A percentile compares a stretch with the other conserved stretches of the same genome.
Conservation (phyloP, 495 filamentous ascomycete genomes). For the Gamarada debralockiae region DNA sequence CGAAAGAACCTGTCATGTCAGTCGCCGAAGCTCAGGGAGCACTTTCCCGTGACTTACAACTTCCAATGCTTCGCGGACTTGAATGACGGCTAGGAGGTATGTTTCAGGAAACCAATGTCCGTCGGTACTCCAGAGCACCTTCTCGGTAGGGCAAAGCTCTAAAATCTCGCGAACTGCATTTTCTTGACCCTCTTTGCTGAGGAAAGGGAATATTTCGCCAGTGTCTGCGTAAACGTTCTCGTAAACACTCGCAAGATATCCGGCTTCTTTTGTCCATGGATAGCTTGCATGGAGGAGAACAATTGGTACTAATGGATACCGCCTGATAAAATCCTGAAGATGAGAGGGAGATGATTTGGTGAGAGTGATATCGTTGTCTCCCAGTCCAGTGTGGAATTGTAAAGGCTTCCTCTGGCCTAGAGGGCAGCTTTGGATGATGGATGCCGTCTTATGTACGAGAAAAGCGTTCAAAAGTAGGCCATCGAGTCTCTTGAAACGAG, state of each 20-base stretch:
- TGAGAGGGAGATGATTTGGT: slow-evolving; percentile 69
- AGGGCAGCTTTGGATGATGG: slow-evolving; percentile 39
- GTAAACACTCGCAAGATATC: slow-evolving; percentile 77
- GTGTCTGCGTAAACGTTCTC: slow-evolving; percentile 83
- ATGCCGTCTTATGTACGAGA: slow-evolving; percentile 47
- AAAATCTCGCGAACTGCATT: slow-evolving; percentile 67
- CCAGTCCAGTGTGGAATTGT: slow-evolving; percentile 85
- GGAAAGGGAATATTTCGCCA: slow-evolving; percentile 79
- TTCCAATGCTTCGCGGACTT: slow-evolving; percentile 73
- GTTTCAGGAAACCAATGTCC: slow-evolving; percentile 83
- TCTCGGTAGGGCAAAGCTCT: slow-evolving; percentile 71
- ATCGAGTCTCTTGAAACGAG: slow-evolving; percentile 18
- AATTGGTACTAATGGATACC: slow-evolving; percentile 64
- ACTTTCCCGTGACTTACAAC: slow-evolving; percentile 36
- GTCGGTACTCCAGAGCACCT: slow-evolving; percentile 83
- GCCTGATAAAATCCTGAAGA: slow-evolving; percentile 68
- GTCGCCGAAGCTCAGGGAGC: not conserved
- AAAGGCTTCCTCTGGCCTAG: slow-evolving; percentile 59
- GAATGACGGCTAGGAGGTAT: slow-evolving; percentile 71
- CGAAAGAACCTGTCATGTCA: slow-evolving; percentile 45
- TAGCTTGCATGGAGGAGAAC: slow-evolving; percentile 83
- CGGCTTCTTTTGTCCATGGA: slow-evolving; percentile 78
- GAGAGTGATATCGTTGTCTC: slow-evolving; percentile 77
- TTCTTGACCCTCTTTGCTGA: slow-evolving; percentile 79
- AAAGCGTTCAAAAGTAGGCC: slow-evolving; percentile 13